Percentiles rank a stretch among this genome's conserved stretches.
phyloP scores from a whole-genome alignment of 768 basidiomycete genomes.

The Trametes gibbosa region DNA sequence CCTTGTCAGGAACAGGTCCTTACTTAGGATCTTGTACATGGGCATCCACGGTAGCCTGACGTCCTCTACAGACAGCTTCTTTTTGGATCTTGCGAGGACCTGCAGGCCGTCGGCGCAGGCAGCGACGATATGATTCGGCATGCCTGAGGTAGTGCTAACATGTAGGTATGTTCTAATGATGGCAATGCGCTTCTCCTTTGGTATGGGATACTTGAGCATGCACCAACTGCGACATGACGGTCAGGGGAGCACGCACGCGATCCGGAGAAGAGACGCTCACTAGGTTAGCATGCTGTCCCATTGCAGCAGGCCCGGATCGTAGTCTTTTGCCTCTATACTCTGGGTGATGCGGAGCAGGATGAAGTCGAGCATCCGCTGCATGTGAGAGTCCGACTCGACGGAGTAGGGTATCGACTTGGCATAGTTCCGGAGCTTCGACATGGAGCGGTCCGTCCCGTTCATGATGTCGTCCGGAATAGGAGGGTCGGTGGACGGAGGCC shows the following conservation, averaged over 20 bases:
- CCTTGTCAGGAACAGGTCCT: slow-evolving; percentile 74
- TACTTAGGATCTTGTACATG: slow-evolving; percentile 64
- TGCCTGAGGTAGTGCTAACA: slow-evolving; percentile 70
- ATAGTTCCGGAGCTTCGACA: slow-evolving; percentile 61
- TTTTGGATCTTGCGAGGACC: slow-evolving; percentile 60
- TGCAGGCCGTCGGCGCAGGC: slow-evolving; percentile 63
- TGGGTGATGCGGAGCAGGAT: slow-evolving; percentile 68
- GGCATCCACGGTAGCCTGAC: slow-evolving; percentile 82
- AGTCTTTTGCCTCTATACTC: slow-evolving; percentile 77
- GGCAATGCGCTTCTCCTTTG: slow-evolving; percentile 69
- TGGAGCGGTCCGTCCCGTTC: slow-evolving; percentile 43
- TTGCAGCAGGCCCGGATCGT: slow-evolving; percentile 74
- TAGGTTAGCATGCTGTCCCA: slow-evolving; percentile 77
- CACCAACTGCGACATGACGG: slow-evolving; percentile 54
- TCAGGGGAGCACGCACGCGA: slow-evolving; percentile 8
- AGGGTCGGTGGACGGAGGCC: slow-evolving; percentile 25
- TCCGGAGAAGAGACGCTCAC: slow-evolving; percentile 40
- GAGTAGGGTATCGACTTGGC: slow-evolving; percentile 70
- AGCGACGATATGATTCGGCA: slow-evolving; percentile 67
- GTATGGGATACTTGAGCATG: slow-evolving; percentile 85
- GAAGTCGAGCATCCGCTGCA: slow-evolving; percentile 74
- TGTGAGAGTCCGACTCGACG: slow-evolving; percentile 71
- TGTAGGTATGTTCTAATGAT: slow-evolving; percentile 80
- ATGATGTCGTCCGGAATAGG: slow-evolving; percentile 32
- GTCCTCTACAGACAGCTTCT: slow-evolving; percentile 73